Base-by-base conservation (phyloP, 345 rosid genomes). In the Fremontodendron californicum region DNA sequence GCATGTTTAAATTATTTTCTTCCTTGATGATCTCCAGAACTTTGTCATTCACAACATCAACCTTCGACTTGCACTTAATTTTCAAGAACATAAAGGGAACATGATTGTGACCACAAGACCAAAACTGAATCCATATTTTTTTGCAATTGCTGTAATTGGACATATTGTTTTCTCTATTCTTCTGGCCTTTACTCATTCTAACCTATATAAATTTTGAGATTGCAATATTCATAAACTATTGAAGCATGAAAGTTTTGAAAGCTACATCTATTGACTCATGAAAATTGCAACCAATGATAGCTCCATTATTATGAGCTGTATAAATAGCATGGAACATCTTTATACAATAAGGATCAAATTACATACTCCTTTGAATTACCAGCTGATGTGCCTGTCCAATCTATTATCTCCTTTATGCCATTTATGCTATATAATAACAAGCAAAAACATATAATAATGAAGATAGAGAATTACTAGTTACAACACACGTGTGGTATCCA, bases 401-500 rank as follows among this genome's bases (percentile, higher is more conserved):
- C 54, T 21, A 75, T 46, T 40, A n/a, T 55, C 78, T 68, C 63
- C 70, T 35, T 37, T 29, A 48, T 31, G 61, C 40, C 23, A 12
- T 57, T 35, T 51, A 2, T 51, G 61, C 6, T 62, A 33, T 61
- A 46, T 63, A 48, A 60, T 9, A 76, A 7, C 11, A 21, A 27
- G 33, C 68, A 70, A 21, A 55, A 55, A 45, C 21, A 39, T 27
- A 42, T 23, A 61, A 29, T 31, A 48, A 71, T 68, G 52, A 54
- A 76, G 67, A 46, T 42, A 71, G 80, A 35, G 19, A 76, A 70
- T 87, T 91, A 95, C 99, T 84, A 77, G 99, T 89, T 74, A 95
- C 80, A 62, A 87, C 88, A 80, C 98, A 93, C 37, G 92, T 90
- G 84, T 95, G 99, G 82, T 95, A 93, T 75, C 99, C 97, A 84